Evolutionary conservation across 805 yeast species (phyloP).

Genomic region (Cyberlindnera galapagoensis): DNA sequence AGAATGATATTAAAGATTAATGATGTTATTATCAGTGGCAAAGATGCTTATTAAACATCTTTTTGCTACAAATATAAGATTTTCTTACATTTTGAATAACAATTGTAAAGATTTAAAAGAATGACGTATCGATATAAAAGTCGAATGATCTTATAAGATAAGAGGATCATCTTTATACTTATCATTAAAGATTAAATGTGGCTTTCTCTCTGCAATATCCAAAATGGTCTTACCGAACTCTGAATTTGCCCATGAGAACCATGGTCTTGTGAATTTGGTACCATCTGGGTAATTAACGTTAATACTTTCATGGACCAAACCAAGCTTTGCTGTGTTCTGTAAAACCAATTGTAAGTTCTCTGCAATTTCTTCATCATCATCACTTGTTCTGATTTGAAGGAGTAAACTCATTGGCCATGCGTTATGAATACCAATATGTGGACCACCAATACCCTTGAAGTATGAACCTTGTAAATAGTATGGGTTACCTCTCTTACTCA

Average conservation of each 20-base stretch:
- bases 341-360: conserved; percentile 43
- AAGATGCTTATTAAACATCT: conserved; percentile 50
- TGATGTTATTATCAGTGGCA: conserved; percentile 89
- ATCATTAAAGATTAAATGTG: conserved; percentile 57
- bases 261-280: conserved; percentile 60
- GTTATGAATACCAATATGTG: conserved; percentile 72
- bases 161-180: conserved; percentile 22
- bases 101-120: too few species aligned
- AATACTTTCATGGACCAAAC: conserved; percentile 80
- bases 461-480: conserved; percentile 56
- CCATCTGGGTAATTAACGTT: conserved; percentile 50
- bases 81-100: too few species aligned
- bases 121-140: too few species aligned
- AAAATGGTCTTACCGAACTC: conserved; percentile 87
- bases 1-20: conserved; percentile 97
- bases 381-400: conserved; percentile 66
- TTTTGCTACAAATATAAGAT: too few species aligned
- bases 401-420: conserved; percentile 94
- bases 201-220: conserved; percentile 66
- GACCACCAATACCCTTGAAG: conserved; percentile 84
- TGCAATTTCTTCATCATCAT: conserved; percentile 62
- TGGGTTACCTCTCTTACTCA: conserved; percentile 68
- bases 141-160: too few species aligned
- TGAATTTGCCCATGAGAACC: conserved; percentile 95
- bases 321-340: conserved; percentile 63